These are phyloP conservation scores for Capronia americana DNA, from an alignment of 2,329 filamentous ascomycete genomes.

Conservation along the genomic window DNA sequence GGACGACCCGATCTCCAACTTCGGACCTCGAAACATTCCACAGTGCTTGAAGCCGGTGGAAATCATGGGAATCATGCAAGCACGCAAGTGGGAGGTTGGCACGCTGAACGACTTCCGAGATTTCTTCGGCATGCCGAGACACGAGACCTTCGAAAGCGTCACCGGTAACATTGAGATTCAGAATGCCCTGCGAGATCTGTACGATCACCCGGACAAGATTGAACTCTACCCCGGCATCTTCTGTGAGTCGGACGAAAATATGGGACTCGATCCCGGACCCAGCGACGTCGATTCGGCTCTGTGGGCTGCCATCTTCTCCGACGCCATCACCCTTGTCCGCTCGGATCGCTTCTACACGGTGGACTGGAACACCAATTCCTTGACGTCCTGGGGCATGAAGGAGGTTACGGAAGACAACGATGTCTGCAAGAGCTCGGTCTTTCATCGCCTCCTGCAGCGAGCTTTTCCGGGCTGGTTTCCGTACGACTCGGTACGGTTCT, in stretches of 20 bases:
- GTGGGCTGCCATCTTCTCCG: conserved; percentile 9
- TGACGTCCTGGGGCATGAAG: conserved; percentile 7
- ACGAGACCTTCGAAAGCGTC: conserved; percentile 2
- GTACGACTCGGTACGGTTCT: conserved; percentile 3
- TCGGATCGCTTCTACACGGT: conserved; percentile 9
- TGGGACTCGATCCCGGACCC: conserved; percentile 2
- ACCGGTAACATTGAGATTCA: conserved; percentile 3
- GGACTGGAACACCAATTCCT: conserved; percentile 1
- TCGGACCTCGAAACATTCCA: conserved; percentile 6
- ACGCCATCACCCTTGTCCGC: conserved; percentile 5
- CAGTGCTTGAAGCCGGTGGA: neutral
- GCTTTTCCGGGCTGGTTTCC: conserved; percentile 5
- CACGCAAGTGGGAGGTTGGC: conserved; percentile 8
- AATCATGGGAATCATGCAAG: conserved; percentile 8
- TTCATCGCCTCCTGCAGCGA: conserved; percentile 4
- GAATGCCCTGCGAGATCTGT: conserved; percentile 2
- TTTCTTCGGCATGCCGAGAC: conserved; percentile 7
- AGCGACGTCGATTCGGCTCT: conserved; percentile 8
- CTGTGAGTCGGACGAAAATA: neutral
- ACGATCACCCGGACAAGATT: conserved; percentile 9
- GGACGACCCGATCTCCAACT: conserved; percentile 7
- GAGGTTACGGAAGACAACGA: conserved; percentile 4
- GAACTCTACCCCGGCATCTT: conserved; percentile 8
- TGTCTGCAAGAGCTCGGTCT: conserved; percentile 9
- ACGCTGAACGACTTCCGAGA: conserved; percentile 5